These are phyloP conservation scores for Corynascus novoguineensis DNA, from an alignment of 495 filamentous ascomycete species.

Conservation along the genomic window DNA sequence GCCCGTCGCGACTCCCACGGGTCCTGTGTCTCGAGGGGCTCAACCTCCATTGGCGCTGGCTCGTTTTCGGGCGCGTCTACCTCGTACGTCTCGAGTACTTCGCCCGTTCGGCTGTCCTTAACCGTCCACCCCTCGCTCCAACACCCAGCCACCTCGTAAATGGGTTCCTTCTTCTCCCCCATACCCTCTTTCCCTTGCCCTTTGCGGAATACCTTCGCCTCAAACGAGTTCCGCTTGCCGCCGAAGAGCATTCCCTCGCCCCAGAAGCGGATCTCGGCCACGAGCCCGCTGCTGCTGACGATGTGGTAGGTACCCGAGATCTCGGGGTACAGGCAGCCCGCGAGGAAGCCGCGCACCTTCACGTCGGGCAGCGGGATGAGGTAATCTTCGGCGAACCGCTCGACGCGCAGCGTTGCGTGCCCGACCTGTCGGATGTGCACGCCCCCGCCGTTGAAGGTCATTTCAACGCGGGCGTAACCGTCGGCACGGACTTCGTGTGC, in stretches of 20 bases:
- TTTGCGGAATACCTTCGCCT: slow-evolving; percentile 24
- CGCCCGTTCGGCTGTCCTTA: slow-evolving; percentile 29
- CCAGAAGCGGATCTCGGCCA: slow-evolving; percentile 35
- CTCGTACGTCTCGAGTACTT: slow-evolving; percentile 29
- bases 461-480: slow-evolving; percentile 86
- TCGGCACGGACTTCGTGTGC: slow-evolving; percentile 69
- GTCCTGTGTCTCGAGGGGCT: slow-evolving; percentile 33
- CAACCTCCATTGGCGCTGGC: slow-evolving; percentile 21
- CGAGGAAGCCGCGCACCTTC: slow-evolving; percentile 39
- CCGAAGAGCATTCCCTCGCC: slow-evolving; percentile 32
- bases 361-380: slow-evolving; percentile 44
- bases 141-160: slow-evolving; percentile 35
- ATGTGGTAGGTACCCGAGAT: slow-evolving; percentile 36
- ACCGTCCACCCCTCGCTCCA: slow-evolving; percentile 42
- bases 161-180: slow-evolving; percentile 2
- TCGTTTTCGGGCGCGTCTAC: slow-evolving; percentile 27
- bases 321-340: slow-evolving; percentile 42
- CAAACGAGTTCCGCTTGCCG: slow-evolving; percentile 34
- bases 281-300: slow-evolving; percentile 31
- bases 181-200: slow-evolving; percentile 18
- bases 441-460: slow-evolving; percentile 69
- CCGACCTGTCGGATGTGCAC: slow-evolving; percentile 82
- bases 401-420: slow-evolving; percentile 55
- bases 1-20: slow-evolving; percentile 42
- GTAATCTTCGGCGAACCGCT: slow-evolving; percentile 46